Conservation (phyloP, 768 basidiomycete species). For the Suillus placidus region DNA sequence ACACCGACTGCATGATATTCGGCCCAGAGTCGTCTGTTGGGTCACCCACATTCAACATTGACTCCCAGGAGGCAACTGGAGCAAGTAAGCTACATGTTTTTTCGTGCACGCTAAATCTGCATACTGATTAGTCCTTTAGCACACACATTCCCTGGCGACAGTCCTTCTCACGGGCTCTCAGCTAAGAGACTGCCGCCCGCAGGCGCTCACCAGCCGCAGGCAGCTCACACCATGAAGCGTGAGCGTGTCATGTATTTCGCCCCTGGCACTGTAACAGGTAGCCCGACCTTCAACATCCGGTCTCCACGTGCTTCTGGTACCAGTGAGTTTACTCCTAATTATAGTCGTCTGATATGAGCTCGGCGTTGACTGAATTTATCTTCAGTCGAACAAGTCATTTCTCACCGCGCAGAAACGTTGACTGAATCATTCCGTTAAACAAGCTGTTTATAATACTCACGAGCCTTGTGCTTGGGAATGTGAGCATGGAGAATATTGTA, state of each 20-base stretch:
- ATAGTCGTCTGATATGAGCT: background rate
- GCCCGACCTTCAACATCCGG: background rate
- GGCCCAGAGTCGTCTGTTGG: background rate
- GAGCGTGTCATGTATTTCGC: background rate
- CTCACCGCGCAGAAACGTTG: conserved; percentile 52
- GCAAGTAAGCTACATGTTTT: background rate
- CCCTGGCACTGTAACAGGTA: background rate
- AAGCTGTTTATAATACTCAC: background rate
- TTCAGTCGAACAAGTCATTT: background rate
- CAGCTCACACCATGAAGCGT: background rate
- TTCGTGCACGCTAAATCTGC: no score
- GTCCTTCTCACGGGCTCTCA: background rate
- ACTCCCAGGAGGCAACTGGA: background rate
- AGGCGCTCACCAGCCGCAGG: background rate
- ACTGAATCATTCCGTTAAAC: background rate
- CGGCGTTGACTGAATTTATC: background rate
- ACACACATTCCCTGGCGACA: no score
- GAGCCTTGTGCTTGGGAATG: background rate
- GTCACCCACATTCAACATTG: conserved; percentile 4
- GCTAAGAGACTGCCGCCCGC: background rate
- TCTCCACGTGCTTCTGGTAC: background rate
- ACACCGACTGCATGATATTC: background rate
- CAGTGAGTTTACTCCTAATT: background rate
- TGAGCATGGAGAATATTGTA: background rate
- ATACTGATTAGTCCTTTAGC: background rate